Base-by-base conservation (phyloP, 164 flowering plant species). In the Taxillus chinensis region DNA sequence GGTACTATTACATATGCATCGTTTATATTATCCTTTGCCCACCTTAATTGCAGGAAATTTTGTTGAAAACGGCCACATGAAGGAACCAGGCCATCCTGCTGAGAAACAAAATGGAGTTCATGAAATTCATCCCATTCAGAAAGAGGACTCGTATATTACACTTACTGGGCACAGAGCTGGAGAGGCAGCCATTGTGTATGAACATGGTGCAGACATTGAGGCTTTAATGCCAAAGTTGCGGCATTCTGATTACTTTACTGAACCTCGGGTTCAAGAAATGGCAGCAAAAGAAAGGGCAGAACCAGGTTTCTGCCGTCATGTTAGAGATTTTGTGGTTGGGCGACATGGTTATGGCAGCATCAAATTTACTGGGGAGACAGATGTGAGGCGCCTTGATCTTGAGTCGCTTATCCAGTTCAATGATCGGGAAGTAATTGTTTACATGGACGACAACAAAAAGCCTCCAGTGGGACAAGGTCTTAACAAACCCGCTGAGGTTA, bases 381-480 rank as follows among this genome's bases (percentile, higher is more conserved):
- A 93, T 75, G 95, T 93, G 40, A 70, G 92, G 2, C 39, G 88
- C 41, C 95, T 93, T 48, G 98, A 93, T 66, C 81, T 92, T 7
- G 95, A 87, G 75, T 74, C 92, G 38, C 75, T 88, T 41, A 68
- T 93, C 46, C 95, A 89, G 72, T 90, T 93, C 60, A 88, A 90
- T 74, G 80, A 83, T 53, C 74, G 92, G 7, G 98, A 93, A 68
- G 98, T 93, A 59, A 84, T 87, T 48, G 98, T 93, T 0, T 93
- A 90, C 70, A 77, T 84, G 85, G 99, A 93, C 55, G 97, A 90
- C 45, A 79, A 73, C 69, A 89, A 90, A 80, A 93, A 90, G 68
- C 97, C 99, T 11, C 91, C 96, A 1, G 85, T 88, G 14, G 99
- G 99, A 55, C 95, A 90, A 72, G 99, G 97, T 51, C 88, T 93